Base-by-base conservation (phyloP, 805 yeast species). In the Clavispora carvajalis region DNA sequence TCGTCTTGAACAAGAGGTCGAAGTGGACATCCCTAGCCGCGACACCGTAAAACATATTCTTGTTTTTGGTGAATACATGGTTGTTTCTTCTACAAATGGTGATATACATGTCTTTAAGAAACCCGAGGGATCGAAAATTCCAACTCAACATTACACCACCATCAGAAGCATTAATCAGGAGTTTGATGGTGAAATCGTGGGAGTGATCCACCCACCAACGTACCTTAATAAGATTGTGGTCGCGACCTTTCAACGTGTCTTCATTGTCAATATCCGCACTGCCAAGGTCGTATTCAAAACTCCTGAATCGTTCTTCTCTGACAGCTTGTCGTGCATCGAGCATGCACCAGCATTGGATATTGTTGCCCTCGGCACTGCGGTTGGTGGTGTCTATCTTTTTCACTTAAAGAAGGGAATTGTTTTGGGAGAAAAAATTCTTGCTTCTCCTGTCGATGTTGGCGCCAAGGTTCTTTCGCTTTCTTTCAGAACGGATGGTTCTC, bases 401-500 rank as follows among this genome's bases (percentile, higher is more conserved):
- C 81, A 95, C 56, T 53, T 93, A 47, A 80, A 77, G 49, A 80
- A 77, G 51, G 93, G 79, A 17, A 74, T 65, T 43, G 60, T 66
- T 3, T 53, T 85, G 33, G 67, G 69, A 31, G 40, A 46, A 16
- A 77, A 77, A 51, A 80, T 78, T 7, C 65, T 76, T 30, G 67
- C 66, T 7, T 62, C 75, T 0, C 71, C 74, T 1, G 47, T 50
- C 21, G 71, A 62, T 28, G 54, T 52, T n/a, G 57, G 68, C 0
- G 60, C 74, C 7, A 63, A 63, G 40, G 70, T 79, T 7, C 70
- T 74, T 3, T 71, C 95, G 0, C 51, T 91, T 16, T 84, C 96
- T 1, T 91, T 95, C 67, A 75, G 98, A 63, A 86, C 96, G 2
- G 99, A 93, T 59, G 95, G 95, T 0, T 73, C 82, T 2, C 73